Conservation (phyloP, 805 yeast genomes). For the Ogataea pilisensis region DNA sequence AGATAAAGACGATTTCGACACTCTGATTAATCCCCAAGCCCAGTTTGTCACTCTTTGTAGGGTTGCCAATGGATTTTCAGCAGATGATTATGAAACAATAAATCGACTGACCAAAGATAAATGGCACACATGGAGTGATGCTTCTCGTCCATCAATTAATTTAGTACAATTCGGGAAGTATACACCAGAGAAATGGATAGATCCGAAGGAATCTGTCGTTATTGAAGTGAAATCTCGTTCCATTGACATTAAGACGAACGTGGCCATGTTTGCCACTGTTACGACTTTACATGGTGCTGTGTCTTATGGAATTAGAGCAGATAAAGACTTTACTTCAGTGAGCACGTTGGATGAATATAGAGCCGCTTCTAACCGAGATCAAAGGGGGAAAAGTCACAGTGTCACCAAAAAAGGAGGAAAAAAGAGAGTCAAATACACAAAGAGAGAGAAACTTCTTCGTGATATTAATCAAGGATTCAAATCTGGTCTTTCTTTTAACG, state of each 20-base stretch:
- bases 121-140: conserved; percentile 47
- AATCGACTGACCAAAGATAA: conserved; percentile 51
- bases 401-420: conserved; percentile 24
- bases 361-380: conserved; percentile 16
- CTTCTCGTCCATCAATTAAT: conserved; percentile 37
- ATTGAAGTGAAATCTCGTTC: conserved; percentile 82
- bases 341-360: conserved; percentile 53
- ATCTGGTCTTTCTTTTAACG: background rate
- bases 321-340: conserved; percentile 57
- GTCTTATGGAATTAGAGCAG: conserved; percentile 62
- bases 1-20: conserved; percentile 5
- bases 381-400: conserved; percentile 12
- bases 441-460: conserved; percentile 13
- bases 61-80: conserved; percentile 81
- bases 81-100: conserved; percentile 56
- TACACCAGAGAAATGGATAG: conserved; percentile 71
- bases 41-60: conserved; percentile 65
- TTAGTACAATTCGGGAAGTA: conserved; percentile 53
- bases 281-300: conserved; percentile 75
- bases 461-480: conserved; percentile 11
- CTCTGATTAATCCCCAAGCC: conserved; percentile 11
- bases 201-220: conserved; percentile 73
- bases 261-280: conserved; percentile 52
- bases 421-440: conserved; percentile 18
- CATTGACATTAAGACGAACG: conserved; percentile 44